Evolutionary conservation across 148 eudicot species (phyloP), one percentile per base, ranked within the genome.

Genomic region (Heliosperma pusillum): DNA sequence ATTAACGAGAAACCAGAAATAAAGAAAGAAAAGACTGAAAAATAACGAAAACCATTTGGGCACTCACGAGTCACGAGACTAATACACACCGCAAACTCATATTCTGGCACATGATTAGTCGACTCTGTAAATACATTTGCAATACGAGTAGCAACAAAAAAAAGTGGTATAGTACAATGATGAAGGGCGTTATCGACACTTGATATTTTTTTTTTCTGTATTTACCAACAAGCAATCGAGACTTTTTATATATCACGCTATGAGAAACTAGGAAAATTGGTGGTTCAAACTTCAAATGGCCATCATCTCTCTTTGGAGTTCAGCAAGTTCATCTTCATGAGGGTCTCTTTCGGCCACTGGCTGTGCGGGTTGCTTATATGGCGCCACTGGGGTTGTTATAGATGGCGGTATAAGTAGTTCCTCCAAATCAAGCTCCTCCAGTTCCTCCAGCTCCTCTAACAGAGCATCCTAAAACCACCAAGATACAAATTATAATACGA

Each of bases 371-470:
- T 74, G 76, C 67, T 66, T 79, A 60, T 78, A 72, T 40, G 84
- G 73, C 44, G 84, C 74, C 17, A 58, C 57, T 55, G 89, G 86
- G 25, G 88, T 80, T 42, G 79, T 78, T 2, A 78, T 82, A n/a
- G n/a, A n/a, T 17, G 89, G 92, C 83, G 87, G 90, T 64, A 89
- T 83, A 79, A 89, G 90, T 69, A 83, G 85, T 53, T 89, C 90
- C 78, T 89, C 92, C 86, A 89, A 76, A 71, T 87, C 92, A 25
- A 85, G 87, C 60, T 79, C 90, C 82, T 89, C 92, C 30, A 89
- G 85, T 62, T 87, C 92, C 82, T 89, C 90, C 29, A 89, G 88
- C 78, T 89, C 92, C 4, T 90, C 92, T 70, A 87, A 88, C 74
- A 89, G 65, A 74, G 87, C 92, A 84, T 89, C 92, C 92, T 89